phyloP scores from a whole-genome alignment of 2,329 filamentous ascomycete species.

The Claviceps arundinis region DNA sequence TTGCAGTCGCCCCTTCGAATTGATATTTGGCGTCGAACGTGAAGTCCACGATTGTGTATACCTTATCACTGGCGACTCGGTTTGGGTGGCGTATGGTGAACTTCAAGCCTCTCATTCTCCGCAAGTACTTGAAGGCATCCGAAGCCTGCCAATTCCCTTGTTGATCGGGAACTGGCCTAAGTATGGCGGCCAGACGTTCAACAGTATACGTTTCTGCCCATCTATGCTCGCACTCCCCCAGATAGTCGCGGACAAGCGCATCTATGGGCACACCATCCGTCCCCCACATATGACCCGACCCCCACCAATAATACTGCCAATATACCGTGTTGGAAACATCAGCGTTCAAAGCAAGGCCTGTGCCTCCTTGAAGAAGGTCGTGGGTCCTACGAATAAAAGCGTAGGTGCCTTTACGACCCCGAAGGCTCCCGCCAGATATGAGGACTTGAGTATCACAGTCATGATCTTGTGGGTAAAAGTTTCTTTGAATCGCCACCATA shows the following conservation, averaged over 20 bases:
- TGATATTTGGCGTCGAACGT: conserved; percentile 30
- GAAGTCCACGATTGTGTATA: conserved; percentile 40
- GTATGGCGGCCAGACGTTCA: too few relatives aligned
- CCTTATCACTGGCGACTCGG: conserved; percentile 29
- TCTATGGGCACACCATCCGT: too few relatives aligned
- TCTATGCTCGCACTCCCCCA: conserved; percentile 16
- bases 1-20: conserved; percentile 34
- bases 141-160: conserved; percentile 24
- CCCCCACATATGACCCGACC: too few relatives aligned
- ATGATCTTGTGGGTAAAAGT: conserved; percentile 57
- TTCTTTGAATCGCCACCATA: conserved; percentile 63
- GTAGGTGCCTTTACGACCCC: too few relatives aligned
- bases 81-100: conserved; percentile 41
- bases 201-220: too few relatives aligned
- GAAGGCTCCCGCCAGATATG: too few relatives aligned
- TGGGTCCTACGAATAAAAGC: conserved; percentile 68
- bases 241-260: conserved; percentile 20
- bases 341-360: conserved; percentile 67
- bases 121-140: conserved; percentile 40
- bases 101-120: conserved; percentile 39
- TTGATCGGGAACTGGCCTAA: conserved; percentile 19
- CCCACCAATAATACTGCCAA: too few relatives aligned
- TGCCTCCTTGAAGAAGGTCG: conserved; percentile 30
- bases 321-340: conserved; percentile 85
- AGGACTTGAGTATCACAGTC: too few relatives aligned